phyloP scores from a whole-genome alignment of 108 stramenopile genomes.

The Nitzschia sp. region DNA sequence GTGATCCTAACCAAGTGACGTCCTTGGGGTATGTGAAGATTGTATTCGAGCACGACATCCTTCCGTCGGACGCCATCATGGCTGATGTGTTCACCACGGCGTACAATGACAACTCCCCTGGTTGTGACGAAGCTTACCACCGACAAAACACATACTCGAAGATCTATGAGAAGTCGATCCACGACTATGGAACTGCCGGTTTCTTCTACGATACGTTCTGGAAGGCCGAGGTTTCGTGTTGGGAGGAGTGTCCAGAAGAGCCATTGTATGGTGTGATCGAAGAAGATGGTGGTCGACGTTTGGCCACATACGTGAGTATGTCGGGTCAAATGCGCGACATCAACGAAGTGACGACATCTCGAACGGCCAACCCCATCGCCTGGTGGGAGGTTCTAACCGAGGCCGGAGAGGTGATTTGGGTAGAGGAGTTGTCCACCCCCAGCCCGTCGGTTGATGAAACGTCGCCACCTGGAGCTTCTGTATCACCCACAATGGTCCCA shows the following conservation, averaged over 20 bases:
- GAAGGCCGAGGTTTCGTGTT: conserved; percentile 9
- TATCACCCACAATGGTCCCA: no score
- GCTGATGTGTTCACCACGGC: not conserved
- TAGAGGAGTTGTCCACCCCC: not conserved
- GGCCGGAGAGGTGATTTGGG: not conserved
- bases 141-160: not conserved
- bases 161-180: not conserved
- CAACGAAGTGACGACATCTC: not conserved
- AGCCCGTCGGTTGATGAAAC: not conserved
- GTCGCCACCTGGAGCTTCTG: not conserved
- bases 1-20: not conserved
- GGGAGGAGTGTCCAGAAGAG: not conserved
- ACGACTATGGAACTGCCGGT: not conserved
- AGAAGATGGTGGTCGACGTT: not conserved
- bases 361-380: not conserved
- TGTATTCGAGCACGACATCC: not conserved
- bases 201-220: conserved; percentile 11
- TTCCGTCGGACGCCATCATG: conserved; percentile 5
- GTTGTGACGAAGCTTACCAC: conserved; percentile 7
- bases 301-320: not conserved
- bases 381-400: not conserved
- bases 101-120: conserved; percentile 12
- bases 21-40: not conserved
- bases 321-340: not conserved
- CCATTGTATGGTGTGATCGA: conserved; percentile 9